phyloP scores from a whole-genome alignment of 148 eudicot species.

The Rhododendron kiyosumense region DNA sequence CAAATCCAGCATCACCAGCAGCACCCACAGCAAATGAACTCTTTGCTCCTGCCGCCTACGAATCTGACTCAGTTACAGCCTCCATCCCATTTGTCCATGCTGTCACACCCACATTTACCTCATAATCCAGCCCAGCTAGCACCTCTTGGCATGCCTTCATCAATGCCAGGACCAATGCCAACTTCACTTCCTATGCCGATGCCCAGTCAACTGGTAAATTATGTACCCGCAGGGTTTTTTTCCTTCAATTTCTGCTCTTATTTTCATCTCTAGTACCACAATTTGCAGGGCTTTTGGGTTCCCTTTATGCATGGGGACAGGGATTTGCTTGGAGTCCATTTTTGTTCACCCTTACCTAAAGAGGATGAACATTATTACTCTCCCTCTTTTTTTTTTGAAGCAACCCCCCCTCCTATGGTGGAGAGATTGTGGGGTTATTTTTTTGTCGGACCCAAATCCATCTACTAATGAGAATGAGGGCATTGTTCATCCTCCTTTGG shows the following conservation, averaged over 20 bases:
- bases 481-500: neutral
- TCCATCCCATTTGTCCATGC: constrained; percentile 61
- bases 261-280: neutral
- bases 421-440: neutral
- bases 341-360: neutral
- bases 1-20: constrained; percentile 57
- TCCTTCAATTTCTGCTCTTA: neutral
- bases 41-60: constrained; percentile 59
- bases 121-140: constrained; percentile 79
- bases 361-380: neutral
- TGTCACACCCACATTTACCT: constrained; percentile 62
- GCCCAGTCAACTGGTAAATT: constrained; percentile 60
- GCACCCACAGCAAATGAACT: constrained; percentile 57
- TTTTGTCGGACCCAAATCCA: neutral
- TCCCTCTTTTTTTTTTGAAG: neutral
- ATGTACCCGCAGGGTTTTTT: neutral
- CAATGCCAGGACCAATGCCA: constrained; percentile 53
- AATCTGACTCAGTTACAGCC: constrained; percentile 75
- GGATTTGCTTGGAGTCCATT: neutral
- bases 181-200: constrained; percentile 36
- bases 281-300: neutral
- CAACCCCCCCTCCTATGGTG: neutral
- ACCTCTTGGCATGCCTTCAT: constrained; percentile 60
- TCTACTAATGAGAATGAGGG: neutral
- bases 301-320: neutral